Base-by-base conservation (phyloP, 2,329 filamentous ascomycete species). In the Alternaria metachromatica region DNA sequence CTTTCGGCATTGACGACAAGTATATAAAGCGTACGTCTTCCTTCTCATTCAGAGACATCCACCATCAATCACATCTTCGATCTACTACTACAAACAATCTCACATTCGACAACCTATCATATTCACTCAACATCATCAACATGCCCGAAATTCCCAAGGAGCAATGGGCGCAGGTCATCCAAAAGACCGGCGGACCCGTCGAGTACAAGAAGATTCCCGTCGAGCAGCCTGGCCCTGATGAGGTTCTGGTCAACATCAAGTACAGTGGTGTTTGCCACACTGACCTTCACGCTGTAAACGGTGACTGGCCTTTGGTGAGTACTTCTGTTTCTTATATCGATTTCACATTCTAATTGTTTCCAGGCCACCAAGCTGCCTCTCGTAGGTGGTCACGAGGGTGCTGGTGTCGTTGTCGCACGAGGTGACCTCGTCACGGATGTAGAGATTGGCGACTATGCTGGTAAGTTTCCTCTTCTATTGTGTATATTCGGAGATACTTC, bases 251-350 rank as follows among this genome's bases (percentile, higher is more conserved):
- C 83, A 95, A 96, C 83, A 88, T 97, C 86, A 94, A 94, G 82
- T 97, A 88, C 86, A 92, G 91, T 26, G 93, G 93, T 78, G 93
- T 97, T 72, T 97, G 93, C 87, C 93, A 96, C 85, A 96, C 93
- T 37, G 93, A 96, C 80, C 86, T 90, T 4, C 88, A 91, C 78
- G 93, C 93, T 73, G 87, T 95, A 82, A 92, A 92, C 69, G 94
- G 94, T 62, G 94, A 97, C 84, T 97, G 94, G 94, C 94, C 94
- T 55, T 82, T 97, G 55, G 77, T 79, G 62, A 65, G 73, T 28
- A 43, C 41, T 8, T 20, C 21, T n/a, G 2, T 28, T 8, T 45
- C 20, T 15, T n/a, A 20, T 18, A 48, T 41, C 53, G 23, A 43
- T 50, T 13, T 23, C n/a, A 46, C 12, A 23, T 51, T 28, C 70